Evolutionary conservation across 345 rosid genomes (phyloP).

Genomic region (Citrus australasica): DNA sequence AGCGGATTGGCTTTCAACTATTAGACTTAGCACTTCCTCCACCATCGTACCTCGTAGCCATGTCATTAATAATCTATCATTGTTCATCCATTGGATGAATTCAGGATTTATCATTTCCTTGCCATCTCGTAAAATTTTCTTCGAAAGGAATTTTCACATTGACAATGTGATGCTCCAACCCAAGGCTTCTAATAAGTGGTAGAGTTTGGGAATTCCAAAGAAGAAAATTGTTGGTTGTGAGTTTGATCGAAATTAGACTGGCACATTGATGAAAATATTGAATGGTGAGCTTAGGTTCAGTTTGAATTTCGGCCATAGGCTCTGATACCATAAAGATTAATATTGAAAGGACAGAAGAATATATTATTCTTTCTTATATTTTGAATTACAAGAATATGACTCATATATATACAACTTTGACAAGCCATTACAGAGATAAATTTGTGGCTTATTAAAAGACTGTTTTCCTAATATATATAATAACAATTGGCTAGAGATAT

Average conservation of each 20-base stretch:
- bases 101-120: background rate
- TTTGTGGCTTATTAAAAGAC: too few relatives aligned
- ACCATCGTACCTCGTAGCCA: background rate
- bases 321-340: background rate
- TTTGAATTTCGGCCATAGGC: background rate
- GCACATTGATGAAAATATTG: background rate
- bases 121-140: background rate
- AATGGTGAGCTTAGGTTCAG: background rate
- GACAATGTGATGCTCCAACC: background rate
- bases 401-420: too few relatives aligned
- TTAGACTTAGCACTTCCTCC: background rate
- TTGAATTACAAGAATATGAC: too few relatives aligned
- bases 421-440: too few relatives aligned
- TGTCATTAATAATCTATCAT: background rate
- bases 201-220: background rate
- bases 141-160: background rate
- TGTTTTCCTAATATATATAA: too few relatives aligned
- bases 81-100: too few relatives aligned
- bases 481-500: too few relatives aligned
- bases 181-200: background rate
- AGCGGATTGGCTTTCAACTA: too few relatives aligned
- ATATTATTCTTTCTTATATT: too few relatives aligned
- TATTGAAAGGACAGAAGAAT: too few relatives aligned
- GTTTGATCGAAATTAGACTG: background rate
- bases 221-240: background rate